phyloP scores from a whole-genome alignment of 306 rosid genomes.

The Sphenostylis stenocarpa region DNA sequence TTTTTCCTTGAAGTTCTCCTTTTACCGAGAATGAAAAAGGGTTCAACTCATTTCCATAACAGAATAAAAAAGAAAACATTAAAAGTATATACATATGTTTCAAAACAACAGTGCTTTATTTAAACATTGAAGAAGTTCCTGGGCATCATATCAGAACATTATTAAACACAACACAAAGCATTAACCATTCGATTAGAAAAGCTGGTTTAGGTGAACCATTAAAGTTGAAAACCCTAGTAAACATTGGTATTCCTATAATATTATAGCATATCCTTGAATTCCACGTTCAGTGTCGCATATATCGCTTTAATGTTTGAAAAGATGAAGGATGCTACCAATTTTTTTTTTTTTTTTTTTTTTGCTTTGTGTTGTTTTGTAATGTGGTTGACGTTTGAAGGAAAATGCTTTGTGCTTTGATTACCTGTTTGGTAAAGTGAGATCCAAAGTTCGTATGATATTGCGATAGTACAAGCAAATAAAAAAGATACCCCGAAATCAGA shows the following conservation, averaged over 20 bases:
- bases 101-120: not conserved
- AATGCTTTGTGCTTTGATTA: slow-evolving; percentile 35
- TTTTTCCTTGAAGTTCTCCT: not conserved
- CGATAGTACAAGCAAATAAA: slow-evolving; percentile 45
- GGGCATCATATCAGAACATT: not conserved
- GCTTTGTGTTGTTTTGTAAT: too few relatives aligned
- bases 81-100: too few relatives aligned
- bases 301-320: slow-evolving; percentile 46
- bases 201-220: too few relatives aligned
- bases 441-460: slow-evolving; percentile 51
- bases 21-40: slow-evolving; percentile 10
- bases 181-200: too few relatives aligned
- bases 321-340: slow-evolving; percentile 37
- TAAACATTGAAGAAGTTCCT: not conserved
- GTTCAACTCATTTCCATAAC: not conserved
- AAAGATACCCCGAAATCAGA: slow-evolving; percentile 62
- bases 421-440: slow-evolving; percentile 66
- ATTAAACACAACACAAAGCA: too few relatives aligned
- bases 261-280: slow-evolving; percentile 43
- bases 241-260: slow-evolving; percentile 31
- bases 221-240: too few relatives aligned
- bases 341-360: slow-evolving; percentile 8
- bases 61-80: not conserved
- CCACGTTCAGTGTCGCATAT: slow-evolving; percentile 28
- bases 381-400: slow-evolving; percentile 28